Evolutionary conservation across 768 basidiomycete species (phyloP), one percentile per base, ranked within the genome.

Genomic region (Phanerodontia chrysosporium): DNA sequence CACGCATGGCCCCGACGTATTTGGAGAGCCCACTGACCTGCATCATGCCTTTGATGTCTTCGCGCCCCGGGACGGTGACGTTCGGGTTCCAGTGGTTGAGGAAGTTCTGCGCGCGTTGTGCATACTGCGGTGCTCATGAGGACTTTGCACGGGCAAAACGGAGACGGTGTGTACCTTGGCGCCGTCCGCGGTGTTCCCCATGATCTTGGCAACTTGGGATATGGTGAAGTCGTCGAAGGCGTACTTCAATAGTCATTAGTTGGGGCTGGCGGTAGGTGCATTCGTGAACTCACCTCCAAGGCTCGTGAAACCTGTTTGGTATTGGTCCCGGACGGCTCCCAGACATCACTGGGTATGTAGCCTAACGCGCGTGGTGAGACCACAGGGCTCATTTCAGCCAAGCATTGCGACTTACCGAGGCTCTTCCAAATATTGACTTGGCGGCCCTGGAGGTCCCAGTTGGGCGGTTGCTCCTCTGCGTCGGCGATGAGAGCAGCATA

Each of bases 161-260:
- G 8, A 29, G 9, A 45, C 2, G 16, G 27, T 28, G 49, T 27
- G 6, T 62, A 83, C 84, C 76, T 86, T 86, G 32, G 67, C 64
- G 10, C 72, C 77, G 65, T 86, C 85, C 8, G 68, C 72, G 0
- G 71, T 71, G 55, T 79, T 81, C 21, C 80, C 81, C 2, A 87
- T 71, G 4, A 76, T 58, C 61, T 80, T 83, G 0, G 85, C 80
- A 1, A 86, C 85, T 73, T 86, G 85, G 1, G 83, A 82, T 51
- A 87, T 82, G 1, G 81, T 71, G 62, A 87, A 87, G 62, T 87
- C 85, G 56, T 78, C 79, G 66, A 87, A 87, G 1, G 85, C 77
- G 63, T 86, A 77, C 85, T 86, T 30, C n/a, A 48, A n/a, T n/a
- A n/a, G n/a, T n/a, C n/a, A n/a, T n/a, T n/a, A n/a, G n/a, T n/a